A percentile compares a stretch with the other conserved stretches of the same genome.
These are phyloP conservation scores for Venturia aucupariae DNA, from an alignment of 2,329 filamentous ascomycete species.

Conservation along the genomic window DNA sequence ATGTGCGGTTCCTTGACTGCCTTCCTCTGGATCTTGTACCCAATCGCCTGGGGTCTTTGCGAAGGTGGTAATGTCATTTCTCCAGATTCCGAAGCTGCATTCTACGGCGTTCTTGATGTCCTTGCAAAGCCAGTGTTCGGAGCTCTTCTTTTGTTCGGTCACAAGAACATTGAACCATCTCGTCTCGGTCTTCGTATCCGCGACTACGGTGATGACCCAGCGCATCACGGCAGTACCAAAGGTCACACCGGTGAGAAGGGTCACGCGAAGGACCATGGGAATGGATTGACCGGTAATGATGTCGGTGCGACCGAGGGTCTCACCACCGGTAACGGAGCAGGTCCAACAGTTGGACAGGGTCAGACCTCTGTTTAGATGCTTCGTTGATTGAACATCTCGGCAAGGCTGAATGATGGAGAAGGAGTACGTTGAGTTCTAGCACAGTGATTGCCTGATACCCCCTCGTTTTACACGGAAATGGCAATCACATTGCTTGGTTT, in stretches of 20 bases:
- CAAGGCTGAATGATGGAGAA: background rate
- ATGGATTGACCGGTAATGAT: conserved; percentile 16
- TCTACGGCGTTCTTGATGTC: conserved; percentile 59
- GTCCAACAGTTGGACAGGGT: background rate
- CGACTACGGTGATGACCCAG: conserved; percentile 37
- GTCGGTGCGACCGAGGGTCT: background rate
- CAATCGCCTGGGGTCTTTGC: conserved; percentile 52
- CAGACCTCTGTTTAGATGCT: background rate
- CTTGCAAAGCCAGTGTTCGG: conserved; percentile 57
- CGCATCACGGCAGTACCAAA: conserved; percentile 20
- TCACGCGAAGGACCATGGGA: conserved; percentile 17
- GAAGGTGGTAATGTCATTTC: conserved; percentile 59
- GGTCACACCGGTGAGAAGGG: conserved; percentile 14
- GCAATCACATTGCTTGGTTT: too few relatives aligned
- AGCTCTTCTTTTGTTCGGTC: conserved; percentile 50
- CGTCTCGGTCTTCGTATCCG: conserved; percentile 45
- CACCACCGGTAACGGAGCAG: background rate
- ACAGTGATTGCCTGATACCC: background rate
- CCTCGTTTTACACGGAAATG: background rate
- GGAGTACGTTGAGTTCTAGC: background rate
- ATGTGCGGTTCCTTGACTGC: conserved; percentile 50
- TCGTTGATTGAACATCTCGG: background rate
- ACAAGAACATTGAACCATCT: conserved; percentile 51
- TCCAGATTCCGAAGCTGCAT: conserved; percentile 57
- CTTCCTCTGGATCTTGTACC: conserved; percentile 56